Conservation (phyloP, 768 basidiomycete species). For the Pisolithus tinctorius region DNA sequence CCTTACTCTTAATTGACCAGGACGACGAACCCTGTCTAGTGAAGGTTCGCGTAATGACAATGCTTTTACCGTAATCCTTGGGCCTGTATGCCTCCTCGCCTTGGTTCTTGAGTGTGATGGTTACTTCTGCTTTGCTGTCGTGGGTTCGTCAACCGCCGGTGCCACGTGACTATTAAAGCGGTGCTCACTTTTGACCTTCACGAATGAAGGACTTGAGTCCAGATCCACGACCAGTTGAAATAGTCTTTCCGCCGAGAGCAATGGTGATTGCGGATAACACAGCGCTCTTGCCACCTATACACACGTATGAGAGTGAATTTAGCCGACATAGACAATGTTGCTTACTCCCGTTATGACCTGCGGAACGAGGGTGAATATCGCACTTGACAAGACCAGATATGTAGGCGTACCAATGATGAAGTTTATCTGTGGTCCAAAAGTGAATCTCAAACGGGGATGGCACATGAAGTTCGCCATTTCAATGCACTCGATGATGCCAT, state of each 20-base stretch:
- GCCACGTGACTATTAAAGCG: neutral
- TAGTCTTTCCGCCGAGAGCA: constrained; percentile 89
- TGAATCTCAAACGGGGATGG: constrained; percentile 76
- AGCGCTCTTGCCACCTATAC: constrained; percentile 87
- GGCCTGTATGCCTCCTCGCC: constrained; percentile 87
- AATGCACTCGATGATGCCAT: constrained; percentile 81
- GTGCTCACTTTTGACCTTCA: constrained; percentile 68
- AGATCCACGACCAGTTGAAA: constrained; percentile 81
- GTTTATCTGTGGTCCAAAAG: constrained; percentile 91
- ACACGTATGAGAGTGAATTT: neutral
- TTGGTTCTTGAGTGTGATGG: constrained; percentile 79
- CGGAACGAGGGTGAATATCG: constrained; percentile 1
- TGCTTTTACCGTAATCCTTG: constrained; percentile 79
- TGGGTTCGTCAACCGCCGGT: constrained; percentile 15
- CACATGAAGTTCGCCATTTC: constrained; percentile 97
- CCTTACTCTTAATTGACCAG: constrained; percentile 78
- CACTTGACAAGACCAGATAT: neutral
- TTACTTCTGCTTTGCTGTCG: constrained; percentile 51
- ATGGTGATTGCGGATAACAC: constrained; percentile 89
- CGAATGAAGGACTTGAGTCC: constrained; percentile 83
- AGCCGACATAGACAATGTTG: constrained; percentile 8
- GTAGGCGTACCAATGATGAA: constrained; percentile 77
- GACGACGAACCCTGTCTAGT: constrained; percentile 64
- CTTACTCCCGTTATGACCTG: constrained; percentile 91
- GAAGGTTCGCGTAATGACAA: constrained; percentile 78